A percentile compares a stretch with the other conserved stretches of the same genome.
phyloP scores from a whole-genome alignment of 2,329 filamentous ascomycete species.

The Alternaria atra region DNA sequence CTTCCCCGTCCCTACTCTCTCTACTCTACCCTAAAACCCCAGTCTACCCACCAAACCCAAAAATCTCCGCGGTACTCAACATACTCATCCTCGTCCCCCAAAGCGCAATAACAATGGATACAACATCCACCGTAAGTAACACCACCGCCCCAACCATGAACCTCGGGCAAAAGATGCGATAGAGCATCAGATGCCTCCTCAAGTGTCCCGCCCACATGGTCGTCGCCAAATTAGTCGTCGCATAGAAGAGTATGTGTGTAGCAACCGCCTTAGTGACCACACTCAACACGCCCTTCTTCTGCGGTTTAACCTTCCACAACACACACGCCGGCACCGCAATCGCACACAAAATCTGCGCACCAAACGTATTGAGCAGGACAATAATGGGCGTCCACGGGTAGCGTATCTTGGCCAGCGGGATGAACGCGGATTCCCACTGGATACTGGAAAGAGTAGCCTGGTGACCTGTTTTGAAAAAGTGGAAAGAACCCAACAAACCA shows the following conservation, averaged over 20 bases:
- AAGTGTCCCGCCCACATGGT: conserved; percentile 91
- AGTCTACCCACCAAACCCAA: conserved; percentile 73
- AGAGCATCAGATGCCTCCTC: conserved; percentile 93
- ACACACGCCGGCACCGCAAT: conserved; percentile 81
- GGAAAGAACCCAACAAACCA: conserved; percentile 87
- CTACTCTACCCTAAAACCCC: too few species aligned
- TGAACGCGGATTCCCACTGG: conserved; percentile 96
- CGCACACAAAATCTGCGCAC: conserved; percentile 84
- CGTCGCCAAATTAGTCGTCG: conserved; percentile 82
- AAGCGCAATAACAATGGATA: conserved; percentile 75
- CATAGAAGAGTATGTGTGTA: conserved; percentile 82
- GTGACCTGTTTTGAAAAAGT: conserved; percentile 98
- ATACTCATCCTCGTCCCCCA: conserved; percentile 79
- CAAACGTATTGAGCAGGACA: conserved; percentile 86
- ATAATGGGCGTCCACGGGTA: conserved; percentile 91
- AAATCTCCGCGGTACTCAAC: conserved; percentile 82
- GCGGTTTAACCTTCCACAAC: conserved; percentile 88
- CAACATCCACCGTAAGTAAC: conserved; percentile 78
- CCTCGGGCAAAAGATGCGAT: conserved; percentile 88
- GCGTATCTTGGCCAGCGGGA: conserved; percentile 80
- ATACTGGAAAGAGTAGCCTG: conserved; percentile 87
- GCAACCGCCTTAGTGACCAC: conserved; percentile 75
- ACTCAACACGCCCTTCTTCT: conserved; percentile 70
- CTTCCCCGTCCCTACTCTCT: too few species aligned
- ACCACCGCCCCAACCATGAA: conserved; percentile 84